These are phyloP conservation scores for Macadamia integrifolia DNA, from an alignment of 164 flowering plant species.

Conservation along the genomic window DNA sequence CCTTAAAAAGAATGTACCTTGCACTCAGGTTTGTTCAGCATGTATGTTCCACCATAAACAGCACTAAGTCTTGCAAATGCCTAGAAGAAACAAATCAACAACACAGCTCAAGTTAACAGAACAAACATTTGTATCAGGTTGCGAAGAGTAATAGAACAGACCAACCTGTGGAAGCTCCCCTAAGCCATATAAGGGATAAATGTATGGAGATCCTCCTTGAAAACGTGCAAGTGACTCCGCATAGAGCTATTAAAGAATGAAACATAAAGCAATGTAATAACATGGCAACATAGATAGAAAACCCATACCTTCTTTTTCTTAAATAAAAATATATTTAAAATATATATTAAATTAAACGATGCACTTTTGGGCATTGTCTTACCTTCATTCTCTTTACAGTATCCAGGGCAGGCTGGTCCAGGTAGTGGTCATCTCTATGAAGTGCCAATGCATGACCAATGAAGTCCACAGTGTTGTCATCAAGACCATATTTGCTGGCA, in stretches of 20 bases:
- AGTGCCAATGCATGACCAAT: slow-evolving; percentile 94
- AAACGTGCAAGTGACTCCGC: slow-evolving; percentile 91
- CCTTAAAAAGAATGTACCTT: slow-evolving; percentile 43
- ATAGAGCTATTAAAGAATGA: slow-evolving; percentile 51
- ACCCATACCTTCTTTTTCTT: no score
- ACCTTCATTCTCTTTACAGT: slow-evolving; percentile 96
- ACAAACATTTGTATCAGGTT: background rate
- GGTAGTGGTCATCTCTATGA: slow-evolving; percentile 77
- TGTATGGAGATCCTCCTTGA: slow-evolving; percentile 97
- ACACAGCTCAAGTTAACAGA: background rate
- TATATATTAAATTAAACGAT: background rate
- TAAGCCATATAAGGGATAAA: slow-evolving; percentile 88
- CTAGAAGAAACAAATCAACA: slow-evolving; percentile 24
- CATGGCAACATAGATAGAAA: background rate
- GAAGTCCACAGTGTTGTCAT: slow-evolving; percentile 82
- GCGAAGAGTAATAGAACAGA: slow-evolving; percentile 1
- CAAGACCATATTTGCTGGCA: slow-evolving; percentile 84
- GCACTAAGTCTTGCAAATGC: slow-evolving; percentile 98
- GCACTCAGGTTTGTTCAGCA: slow-evolving; percentile 94
- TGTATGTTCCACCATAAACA: slow-evolving; percentile 96
- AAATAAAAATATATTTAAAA: background rate
- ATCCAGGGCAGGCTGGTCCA: slow-evolving; percentile 82
- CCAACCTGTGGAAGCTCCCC: slow-evolving; percentile 96
- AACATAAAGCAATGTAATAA: slow-evolving; percentile 5
- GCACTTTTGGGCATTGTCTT: background rate